phyloP scores from a whole-genome alignment of 1,284 basidiomycete genomes.

The Coniferiporia weirii region DNA sequence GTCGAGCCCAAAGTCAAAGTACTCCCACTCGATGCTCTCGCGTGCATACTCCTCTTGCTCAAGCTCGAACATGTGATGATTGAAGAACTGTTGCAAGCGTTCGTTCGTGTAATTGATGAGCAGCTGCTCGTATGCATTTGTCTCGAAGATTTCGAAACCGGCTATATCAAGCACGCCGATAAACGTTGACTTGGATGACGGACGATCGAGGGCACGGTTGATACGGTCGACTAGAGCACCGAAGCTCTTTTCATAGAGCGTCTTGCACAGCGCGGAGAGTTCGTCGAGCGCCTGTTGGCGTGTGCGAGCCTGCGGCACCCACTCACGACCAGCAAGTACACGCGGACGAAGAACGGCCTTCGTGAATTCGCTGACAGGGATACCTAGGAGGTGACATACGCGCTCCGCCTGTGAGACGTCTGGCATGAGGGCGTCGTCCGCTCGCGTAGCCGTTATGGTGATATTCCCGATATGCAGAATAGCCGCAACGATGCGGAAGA shows the following conservation, averaged over 20 bases:
- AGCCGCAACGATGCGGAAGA: slow-evolving; percentile 92
- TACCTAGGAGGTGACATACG: slow-evolving; percentile 89
- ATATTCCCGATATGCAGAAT: slow-evolving; percentile 98
- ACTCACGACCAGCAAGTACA: slow-evolving; percentile 93
- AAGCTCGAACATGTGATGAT: slow-evolving; percentile 99
- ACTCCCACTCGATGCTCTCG: slow-evolving; percentile 98
- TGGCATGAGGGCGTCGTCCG: slow-evolving; percentile 86
- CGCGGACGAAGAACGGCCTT: slow-evolving; percentile 85
- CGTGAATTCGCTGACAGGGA: slow-evolving; percentile 87
- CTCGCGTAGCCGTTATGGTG: slow-evolving; percentile 72
- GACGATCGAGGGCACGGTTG: slow-evolving; percentile 91
- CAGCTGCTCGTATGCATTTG: slow-evolving; percentile 94
- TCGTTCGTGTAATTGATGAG: slow-evolving; percentile 99
- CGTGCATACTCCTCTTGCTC: slow-evolving; percentile 99
- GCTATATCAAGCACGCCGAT: slow-evolving; percentile 99
- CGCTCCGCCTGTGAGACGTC: slow-evolving; percentile 82
- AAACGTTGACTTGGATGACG: slow-evolving; percentile 89
- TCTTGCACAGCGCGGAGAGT: slow-evolving; percentile 90
- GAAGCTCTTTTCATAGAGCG: slow-evolving; percentile 96
- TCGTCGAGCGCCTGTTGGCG: slow-evolving; percentile 93
- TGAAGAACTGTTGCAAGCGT: slow-evolving; percentile 96
- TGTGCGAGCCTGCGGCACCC: slow-evolving; percentile 92
- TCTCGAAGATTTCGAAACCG: slow-evolving; percentile 94
- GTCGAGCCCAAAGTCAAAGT: slow-evolving; percentile 97
- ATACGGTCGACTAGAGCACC: slow-evolving; percentile 91